Conservation (phyloP, 202 grass and related monocot genomes). For the Panicum virgatum region DNA sequence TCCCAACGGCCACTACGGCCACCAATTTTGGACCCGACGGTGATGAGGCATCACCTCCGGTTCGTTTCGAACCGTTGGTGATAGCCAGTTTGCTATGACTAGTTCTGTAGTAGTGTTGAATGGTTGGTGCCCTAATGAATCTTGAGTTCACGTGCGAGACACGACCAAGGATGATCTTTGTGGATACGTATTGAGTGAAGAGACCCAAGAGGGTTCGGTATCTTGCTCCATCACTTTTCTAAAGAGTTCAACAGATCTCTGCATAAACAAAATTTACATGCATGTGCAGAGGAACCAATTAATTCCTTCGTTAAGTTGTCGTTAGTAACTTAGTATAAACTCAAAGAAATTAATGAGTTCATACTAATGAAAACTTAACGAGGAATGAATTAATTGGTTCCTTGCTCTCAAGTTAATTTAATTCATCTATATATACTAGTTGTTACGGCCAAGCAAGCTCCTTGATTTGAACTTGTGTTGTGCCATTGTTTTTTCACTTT, state of each 20-base stretch:
- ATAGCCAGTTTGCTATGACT: too few relatives aligned
- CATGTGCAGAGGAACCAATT: not conserved
- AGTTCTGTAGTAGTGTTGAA: too few relatives aligned
- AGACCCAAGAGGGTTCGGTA: not conserved
- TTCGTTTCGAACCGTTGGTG: too few relatives aligned
- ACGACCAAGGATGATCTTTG: not conserved
- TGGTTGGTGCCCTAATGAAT: constrained; percentile 24
- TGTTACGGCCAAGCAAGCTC: too few relatives aligned
- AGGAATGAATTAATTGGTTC: not conserved
- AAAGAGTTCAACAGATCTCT: not conserved
- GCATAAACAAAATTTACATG: not conserved
- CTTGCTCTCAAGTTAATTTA: not conserved
- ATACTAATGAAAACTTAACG: not conserved
- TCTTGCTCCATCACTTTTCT: not conserved
- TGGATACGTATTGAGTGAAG: not conserved
- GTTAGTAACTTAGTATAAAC: too few relatives aligned
- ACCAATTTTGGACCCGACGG: too few relatives aligned
- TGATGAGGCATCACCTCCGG: too few relatives aligned
- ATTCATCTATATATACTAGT: not conserved
- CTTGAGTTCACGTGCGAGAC: not conserved
- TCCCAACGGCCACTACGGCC: too few relatives aligned
- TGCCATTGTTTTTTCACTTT: too few relatives aligned
- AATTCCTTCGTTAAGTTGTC: too few relatives aligned
- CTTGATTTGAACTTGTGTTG: too few relatives aligned
- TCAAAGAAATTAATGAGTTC: not conserved